These are phyloP conservation scores for Candolleomyces eurysporus DNA, from an alignment of 768 basidiomycete species.

Conservation along the genomic window DNA sequence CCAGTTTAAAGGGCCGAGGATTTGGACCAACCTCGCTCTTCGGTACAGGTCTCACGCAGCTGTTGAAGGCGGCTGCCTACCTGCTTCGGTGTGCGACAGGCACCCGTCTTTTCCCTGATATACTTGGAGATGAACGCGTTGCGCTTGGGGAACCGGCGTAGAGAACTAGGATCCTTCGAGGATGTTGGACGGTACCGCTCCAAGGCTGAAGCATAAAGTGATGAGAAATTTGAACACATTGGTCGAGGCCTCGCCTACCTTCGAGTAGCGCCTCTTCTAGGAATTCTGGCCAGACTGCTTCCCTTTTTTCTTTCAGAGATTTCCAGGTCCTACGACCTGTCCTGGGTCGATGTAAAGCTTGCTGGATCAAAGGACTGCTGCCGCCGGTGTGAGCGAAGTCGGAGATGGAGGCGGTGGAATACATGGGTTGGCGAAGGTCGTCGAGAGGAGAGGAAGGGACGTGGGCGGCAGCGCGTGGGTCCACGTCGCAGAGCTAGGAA, in stretches of 20 bases:
- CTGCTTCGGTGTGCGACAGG: conserved; percentile 61
- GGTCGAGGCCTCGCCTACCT: conserved; percentile 36
- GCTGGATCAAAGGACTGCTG: not conserved
- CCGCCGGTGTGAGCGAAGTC: conserved; percentile 9
- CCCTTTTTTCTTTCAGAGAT: conserved; percentile 46
- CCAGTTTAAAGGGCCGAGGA: not conserved
- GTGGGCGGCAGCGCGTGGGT: not conserved
- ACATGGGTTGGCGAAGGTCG: conserved; percentile 2
- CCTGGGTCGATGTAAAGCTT: conserved; percentile 23
- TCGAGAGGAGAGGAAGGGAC: conserved; percentile 1
- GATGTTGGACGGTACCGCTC: conserved; percentile 54
- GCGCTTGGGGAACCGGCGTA: conserved; percentile 63
- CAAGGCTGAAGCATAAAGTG: conserved; percentile 37
- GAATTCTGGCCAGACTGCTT: conserved; percentile 62
- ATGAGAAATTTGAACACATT: not conserved
- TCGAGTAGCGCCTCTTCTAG: conserved; percentile 61
- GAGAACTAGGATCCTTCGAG: conserved; percentile 46
- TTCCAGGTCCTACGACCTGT: conserved; percentile 60
- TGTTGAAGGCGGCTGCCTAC: conserved; percentile 71
- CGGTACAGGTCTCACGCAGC: conserved; percentile 58
- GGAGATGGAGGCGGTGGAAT: conserved; percentile 11
- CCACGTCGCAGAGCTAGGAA: not conserved
- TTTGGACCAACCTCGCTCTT: conserved; percentile 49
- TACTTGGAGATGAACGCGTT: conserved; percentile 67
- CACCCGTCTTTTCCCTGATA: conserved; percentile 54